A percentile compares a stretch with the other conserved stretches of the same genome.
Conservation (phyloP, 2,329 filamentous ascomycete genomes). For the Pseudohalonectria lignicola region DNA sequence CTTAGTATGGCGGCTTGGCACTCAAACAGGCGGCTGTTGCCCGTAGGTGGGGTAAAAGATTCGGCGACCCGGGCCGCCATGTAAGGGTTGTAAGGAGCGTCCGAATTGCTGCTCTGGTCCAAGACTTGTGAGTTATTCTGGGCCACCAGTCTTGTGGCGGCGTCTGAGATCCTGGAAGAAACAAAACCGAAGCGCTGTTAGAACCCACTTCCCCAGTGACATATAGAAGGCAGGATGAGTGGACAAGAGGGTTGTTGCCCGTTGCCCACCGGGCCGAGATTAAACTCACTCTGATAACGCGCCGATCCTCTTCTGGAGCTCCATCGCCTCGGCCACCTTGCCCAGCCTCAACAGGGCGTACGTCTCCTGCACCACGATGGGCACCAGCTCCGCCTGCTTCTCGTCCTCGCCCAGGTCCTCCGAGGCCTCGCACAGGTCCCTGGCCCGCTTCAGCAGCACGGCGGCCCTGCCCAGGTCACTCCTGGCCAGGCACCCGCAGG, state of each 20-base stretch:
- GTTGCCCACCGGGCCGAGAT: too few relatives aligned
- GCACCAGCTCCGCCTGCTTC: slow-evolving; percentile 61
- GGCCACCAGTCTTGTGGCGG: slow-evolving; percentile 54
- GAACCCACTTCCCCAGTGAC: background rate
- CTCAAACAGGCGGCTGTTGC: slow-evolving; percentile 55
- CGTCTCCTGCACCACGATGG: slow-evolving; percentile 66
- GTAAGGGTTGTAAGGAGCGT: slow-evolving; percentile 46
- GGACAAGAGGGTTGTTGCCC: too few relatives aligned
- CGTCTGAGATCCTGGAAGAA: slow-evolving; percentile 47
- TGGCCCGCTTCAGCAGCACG: slow-evolving; percentile 57
- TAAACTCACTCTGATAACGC: slow-evolving; percentile 50
- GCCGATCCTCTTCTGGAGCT: slow-evolving; percentile 51
- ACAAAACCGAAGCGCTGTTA: background rate
- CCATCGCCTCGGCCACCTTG: slow-evolving; percentile 52
- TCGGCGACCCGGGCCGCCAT: slow-evolving; percentile 52
- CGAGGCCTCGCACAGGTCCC: slow-evolving; percentile 58
- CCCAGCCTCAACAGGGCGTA: slow-evolving; percentile 60
- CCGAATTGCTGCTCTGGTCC: slow-evolving; percentile 13
- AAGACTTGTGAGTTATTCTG: slow-evolving; percentile 49
- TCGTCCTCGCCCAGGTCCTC: slow-evolving; percentile 67
- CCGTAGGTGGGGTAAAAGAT: slow-evolving; percentile 36
- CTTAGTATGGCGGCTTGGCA: slow-evolving; percentile 53
- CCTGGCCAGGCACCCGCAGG: slow-evolving; percentile 60
- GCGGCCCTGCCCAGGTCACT: slow-evolving; percentile 55
- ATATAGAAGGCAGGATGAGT: background rate